phyloP scores from a whole-genome alignment of 352 stramenopile genomes.

The Peronospora destructor region DNA sequence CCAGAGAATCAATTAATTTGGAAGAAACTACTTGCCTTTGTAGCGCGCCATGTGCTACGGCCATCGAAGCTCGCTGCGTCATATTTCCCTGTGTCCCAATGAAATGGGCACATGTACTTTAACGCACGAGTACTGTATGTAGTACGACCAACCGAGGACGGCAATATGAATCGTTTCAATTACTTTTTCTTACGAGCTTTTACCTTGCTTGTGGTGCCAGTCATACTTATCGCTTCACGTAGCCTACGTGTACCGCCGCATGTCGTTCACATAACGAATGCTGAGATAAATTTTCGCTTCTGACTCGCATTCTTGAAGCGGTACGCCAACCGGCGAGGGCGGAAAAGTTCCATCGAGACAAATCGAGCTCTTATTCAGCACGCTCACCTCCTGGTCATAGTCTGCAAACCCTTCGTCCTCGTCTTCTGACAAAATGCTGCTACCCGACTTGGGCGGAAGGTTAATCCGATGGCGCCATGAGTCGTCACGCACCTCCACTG shows the following conservation, averaged over 20 bases:
- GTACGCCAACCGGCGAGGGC: constrained; percentile 39
- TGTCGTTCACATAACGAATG: constrained; percentile 85
- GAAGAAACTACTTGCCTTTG: constrained; percentile 37
- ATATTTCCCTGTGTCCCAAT: background rate
- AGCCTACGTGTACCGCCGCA: constrained; percentile 62
- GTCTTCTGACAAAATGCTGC: constrained; percentile 41
- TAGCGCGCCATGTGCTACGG: constrained; percentile 55
- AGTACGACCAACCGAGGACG: no score
- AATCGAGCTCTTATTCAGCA: constrained; percentile 52
- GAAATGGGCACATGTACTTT: background rate
- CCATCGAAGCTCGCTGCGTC: constrained; percentile 18
- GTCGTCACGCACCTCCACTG: constrained; percentile 57
- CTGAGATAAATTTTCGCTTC: constrained; percentile 67
- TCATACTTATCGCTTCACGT: constrained; percentile 9
- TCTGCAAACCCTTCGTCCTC: constrained; percentile 48
- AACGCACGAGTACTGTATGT: no score
- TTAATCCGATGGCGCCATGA: constrained; percentile 58
- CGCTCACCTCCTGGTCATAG: constrained; percentile 56
- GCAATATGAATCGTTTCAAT: no score
- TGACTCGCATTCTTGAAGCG: constrained; percentile 42
- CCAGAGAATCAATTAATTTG: background rate
- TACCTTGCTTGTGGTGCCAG: constrained; percentile 2
- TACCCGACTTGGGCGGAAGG: constrained; percentile 33
- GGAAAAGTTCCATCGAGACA: constrained; percentile 46
- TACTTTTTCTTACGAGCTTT: background rate